Evolutionary conservation across 768 basidiomycete genomes (phyloP).

Genomic region (Suillus discolor): DNA sequence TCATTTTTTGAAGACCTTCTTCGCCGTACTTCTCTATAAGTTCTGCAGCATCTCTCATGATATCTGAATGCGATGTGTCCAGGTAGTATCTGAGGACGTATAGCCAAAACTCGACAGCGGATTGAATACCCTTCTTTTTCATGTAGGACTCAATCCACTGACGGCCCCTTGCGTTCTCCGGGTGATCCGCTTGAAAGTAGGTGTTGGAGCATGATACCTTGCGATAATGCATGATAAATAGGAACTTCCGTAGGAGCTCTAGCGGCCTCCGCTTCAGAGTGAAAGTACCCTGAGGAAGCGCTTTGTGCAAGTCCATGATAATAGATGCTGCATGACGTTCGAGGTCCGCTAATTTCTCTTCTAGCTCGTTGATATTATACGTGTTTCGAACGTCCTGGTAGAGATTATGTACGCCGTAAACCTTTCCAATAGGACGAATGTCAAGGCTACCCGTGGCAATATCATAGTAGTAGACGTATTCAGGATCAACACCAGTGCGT

Average conservation of each 20-base stretch:
- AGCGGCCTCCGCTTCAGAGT: neutral
- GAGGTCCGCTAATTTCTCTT: slow-evolving; percentile 29
- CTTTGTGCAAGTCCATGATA: slow-evolving; percentile 14
- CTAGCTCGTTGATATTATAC: slow-evolving; percentile 28
- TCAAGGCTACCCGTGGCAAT: neutral
- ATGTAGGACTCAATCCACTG: neutral
- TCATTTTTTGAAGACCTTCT: neutral
- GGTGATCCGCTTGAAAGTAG: neutral
- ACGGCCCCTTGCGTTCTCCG: neutral
- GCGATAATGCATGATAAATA: neutral
- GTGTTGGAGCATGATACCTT: neutral
- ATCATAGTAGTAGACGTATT: neutral
- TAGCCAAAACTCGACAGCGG: neutral
- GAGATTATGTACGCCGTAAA: slow-evolving; percentile 23
- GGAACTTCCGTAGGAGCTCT: neutral
- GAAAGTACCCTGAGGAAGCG: neutral
- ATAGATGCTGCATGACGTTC: slow-evolving; percentile 31
- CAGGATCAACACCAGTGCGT: neutral
- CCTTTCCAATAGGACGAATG: slow-evolving; percentile 2
- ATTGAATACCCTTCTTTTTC: neutral
- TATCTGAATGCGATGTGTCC: neutral
- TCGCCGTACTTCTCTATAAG: slow-evolving; percentile 1
- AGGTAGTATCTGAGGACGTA: neutral
- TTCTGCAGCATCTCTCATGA: neutral
- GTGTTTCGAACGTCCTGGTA: slow-evolving; percentile 27